Percentiles rank a stretch among this genome's conserved stretches.
Conservation (phyloP, 768 basidiomycete genomes). For the Serendipita sp. region DNA sequence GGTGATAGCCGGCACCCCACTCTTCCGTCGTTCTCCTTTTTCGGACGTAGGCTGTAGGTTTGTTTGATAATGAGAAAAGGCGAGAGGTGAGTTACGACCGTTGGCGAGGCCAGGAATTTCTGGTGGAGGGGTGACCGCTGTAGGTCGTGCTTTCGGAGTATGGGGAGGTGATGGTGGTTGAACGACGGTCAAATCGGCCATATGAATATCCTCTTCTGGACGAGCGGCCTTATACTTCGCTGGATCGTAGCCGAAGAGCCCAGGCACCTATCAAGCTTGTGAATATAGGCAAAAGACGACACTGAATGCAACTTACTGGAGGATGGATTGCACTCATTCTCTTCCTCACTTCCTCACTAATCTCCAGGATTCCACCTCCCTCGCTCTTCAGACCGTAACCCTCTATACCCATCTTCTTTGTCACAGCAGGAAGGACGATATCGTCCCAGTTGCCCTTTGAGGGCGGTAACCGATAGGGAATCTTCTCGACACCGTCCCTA, state of each 20-base stretch:
- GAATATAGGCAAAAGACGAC: background rate
- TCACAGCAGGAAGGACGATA: conserved; percentile 71
- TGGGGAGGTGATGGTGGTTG: conserved; percentile 13
- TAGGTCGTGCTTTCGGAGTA: conserved; percentile 15
- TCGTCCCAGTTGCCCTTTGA: conserved; percentile 71
- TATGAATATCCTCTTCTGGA: conserved; percentile 29
- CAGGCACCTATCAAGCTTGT: conserved; percentile 40
- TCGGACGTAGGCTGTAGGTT: conserved; percentile 11
- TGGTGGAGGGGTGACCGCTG: conserved; percentile 18
- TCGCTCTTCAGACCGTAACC: conserved; percentile 18
- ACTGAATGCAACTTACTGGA: background rate
- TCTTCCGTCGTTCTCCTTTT: conserved; percentile 9
- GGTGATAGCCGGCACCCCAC: conserved; percentile 9
- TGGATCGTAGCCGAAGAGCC: conserved; percentile 65
- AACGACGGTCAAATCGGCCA: conserved; percentile 40
- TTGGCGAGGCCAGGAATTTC: background rate
- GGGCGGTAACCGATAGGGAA: conserved; percentile 5
- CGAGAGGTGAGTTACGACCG: background rate
- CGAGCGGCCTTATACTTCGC: conserved; percentile 46
- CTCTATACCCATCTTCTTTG: conserved; percentile 64
- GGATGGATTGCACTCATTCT: conserved; percentile 1
- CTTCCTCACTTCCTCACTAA: background rate
- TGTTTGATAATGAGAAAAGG: conserved; percentile 26
- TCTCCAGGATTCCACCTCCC: background rate
- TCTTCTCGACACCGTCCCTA: background rate